These are phyloP conservation scores for Botrytis deweyae DNA, from an alignment of 2,329 filamentous ascomycete genomes.

Conservation along the genomic window DNA sequence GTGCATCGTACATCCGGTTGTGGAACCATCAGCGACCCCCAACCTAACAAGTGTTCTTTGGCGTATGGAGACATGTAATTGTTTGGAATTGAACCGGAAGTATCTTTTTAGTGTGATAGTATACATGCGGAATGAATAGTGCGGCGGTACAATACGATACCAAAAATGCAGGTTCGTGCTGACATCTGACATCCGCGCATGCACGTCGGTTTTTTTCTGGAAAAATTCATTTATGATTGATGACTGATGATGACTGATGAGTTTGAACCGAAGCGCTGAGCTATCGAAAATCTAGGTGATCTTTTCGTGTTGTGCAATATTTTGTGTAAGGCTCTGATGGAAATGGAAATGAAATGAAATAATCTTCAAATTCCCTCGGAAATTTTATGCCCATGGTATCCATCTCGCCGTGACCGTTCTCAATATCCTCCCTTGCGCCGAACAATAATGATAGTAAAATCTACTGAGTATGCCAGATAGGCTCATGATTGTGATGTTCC, in stretches of 20 bases:
- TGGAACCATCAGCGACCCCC: background rate
- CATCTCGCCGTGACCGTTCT: background rate
- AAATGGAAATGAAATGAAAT: background rate
- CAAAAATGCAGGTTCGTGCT: constrained; percentile 7
- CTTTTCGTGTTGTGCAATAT: background rate
- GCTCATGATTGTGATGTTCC: constrained; percentile 23
- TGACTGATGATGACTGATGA: constrained; percentile 4
- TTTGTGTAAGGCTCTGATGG: background rate
- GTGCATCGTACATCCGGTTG: constrained; percentile 6
- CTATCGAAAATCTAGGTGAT: background rate
- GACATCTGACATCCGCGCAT: constrained; percentile 4
- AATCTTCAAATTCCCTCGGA: background rate
- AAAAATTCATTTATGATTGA: background rate
- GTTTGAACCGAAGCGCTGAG: background rate
- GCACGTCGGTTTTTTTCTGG: constrained; percentile 4
- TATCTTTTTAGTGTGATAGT: background rate
- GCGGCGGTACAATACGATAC: background rate
- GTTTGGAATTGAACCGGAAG: background rate
- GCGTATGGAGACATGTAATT: background rate
- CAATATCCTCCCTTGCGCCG: background rate
- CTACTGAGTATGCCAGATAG: constrained; percentile 26
- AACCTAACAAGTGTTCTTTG: background rate
- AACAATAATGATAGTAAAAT: background rate
- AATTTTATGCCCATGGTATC: constrained; percentile 3
- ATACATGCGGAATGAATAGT: background rate